Base-by-base conservation (phyloP, 306 rosid genomes). In the Lupinus albus region DNA sequence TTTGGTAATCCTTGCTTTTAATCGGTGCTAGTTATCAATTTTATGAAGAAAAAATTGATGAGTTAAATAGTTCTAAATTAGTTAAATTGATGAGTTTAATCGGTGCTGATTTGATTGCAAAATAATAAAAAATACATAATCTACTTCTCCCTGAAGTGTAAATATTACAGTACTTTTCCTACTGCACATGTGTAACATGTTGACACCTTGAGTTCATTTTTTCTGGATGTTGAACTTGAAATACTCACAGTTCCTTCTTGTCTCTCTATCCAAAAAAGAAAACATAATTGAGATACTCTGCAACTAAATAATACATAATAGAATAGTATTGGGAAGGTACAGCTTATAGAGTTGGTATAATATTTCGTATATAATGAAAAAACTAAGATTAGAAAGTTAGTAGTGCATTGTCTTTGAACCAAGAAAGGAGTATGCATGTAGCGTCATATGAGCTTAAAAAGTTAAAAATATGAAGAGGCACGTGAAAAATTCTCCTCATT, bases 391-490 rank as follows among this genome's bases (percentile, higher is more conserved):
- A 7, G 60, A 66, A 75, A 70, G 30, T 58, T 41, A 46, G 25
- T 33, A 68, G 25, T 73, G 57, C 17, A 16, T 49, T 74, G 84
- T 82, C 71, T 41, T 67, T 52, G 76, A 67, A 61, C 70, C 64
- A 57, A 55, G 69, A 67, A 60, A 74, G 36, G 70, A 49, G 11
- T 15, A 68, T 57, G 64, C 88, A 84, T 80, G 92, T 86, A 86
- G 73, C 47, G 12, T 71, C 88, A 83, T 86, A 79, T 83, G 90
- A 70, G 30, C 56, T 57, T 14, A 55, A 14, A 64, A 55, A 51
- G 36, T 51, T 71, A 66, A 68, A 16, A 70, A 68, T 21, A 70
- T 74, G 21, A 59, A 61, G 76, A 78, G 66, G 49, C 81, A 82
- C 71, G 81, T 64, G 71, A 61, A 70, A 5, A 61, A 21, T 70